phyloP scores from a whole-genome alignment of 257 asterid species.

The Dorcoceras hygrometricum region DNA sequence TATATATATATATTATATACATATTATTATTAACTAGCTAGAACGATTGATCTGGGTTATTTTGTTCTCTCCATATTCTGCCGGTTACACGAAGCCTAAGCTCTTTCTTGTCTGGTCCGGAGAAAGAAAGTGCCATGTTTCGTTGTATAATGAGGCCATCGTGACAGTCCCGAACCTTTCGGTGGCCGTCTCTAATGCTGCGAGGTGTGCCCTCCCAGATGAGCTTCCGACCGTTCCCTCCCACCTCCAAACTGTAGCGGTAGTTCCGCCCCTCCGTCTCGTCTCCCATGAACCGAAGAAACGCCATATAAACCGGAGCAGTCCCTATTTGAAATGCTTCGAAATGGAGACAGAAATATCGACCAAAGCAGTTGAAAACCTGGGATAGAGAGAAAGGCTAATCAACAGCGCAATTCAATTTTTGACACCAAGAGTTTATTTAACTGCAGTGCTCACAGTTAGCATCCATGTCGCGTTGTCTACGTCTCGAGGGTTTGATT shows the following conservation, averaged over 20 bases:
- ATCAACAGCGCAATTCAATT: too few relatives aligned
- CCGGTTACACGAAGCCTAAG: conserved; percentile 4
- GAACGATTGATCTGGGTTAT: not conserved
- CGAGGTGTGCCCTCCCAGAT: conserved; percentile 26
- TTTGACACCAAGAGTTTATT: too few relatives aligned
- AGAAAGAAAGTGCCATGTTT: conserved; percentile 12
- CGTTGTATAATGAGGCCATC: conserved; percentile 15
- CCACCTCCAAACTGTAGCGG: conserved; percentile 21
- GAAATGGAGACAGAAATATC: conserved; percentile 18
- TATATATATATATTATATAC: too few relatives aligned
- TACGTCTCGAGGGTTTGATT: not conserved
- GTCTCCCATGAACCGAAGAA: conserved; percentile 11
- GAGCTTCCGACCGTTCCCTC: conserved; percentile 24
- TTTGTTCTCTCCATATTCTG: not conserved
- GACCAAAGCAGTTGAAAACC: conserved; percentile 25
- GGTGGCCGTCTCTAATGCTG: conserved; percentile 25
- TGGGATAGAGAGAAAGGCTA: not conserved
- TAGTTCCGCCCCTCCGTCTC: conserved; percentile 5
- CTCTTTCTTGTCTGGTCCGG: conserved; percentile 16
- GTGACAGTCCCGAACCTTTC: conserved; percentile 21
- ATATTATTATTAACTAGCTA: too few relatives aligned
- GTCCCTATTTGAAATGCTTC: conserved; percentile 7
- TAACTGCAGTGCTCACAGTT: not conserved
- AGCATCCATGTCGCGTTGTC: not conserved
- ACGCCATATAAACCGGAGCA: conserved; percentile 16